Percentiles rank a stretch among this genome's conserved stretches.
phyloP scores from a whole-genome alignment of 139 green algal species.

The Chlamydomonas sphaeroides region DNA sequence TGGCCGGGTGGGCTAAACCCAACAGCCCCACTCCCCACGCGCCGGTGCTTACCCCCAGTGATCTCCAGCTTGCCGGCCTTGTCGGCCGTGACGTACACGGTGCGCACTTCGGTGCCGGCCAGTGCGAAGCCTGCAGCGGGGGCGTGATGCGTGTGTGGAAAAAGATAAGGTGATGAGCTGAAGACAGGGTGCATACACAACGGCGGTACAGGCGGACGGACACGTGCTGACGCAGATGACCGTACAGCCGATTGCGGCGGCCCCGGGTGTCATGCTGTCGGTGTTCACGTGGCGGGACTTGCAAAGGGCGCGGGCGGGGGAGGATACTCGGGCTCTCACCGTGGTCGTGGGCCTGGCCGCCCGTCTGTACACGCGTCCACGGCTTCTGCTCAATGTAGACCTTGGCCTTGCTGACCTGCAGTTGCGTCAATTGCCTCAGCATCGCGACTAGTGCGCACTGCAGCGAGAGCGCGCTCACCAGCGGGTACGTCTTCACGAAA shows the following conservation, averaged over 20 bases:
- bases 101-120: conserved; percentile 71
- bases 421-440: not conserved
- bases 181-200: no score
- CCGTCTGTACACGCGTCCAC: conserved; percentile 76
- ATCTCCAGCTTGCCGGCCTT: conserved; percentile 68
- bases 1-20: no score
- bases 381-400: conserved; percentile 87
- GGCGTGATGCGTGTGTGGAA: no score
- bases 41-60: conserved; percentile 60
- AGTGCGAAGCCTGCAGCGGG: conserved; percentile 71
- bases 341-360: conserved; percentile 80
- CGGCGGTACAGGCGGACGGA: not conserved
- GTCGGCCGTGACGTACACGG: conserved; percentile 67
- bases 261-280: no score
- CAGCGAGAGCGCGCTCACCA: conserved; percentile 32
- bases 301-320: no score
- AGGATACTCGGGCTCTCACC: no score
- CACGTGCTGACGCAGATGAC: no score
- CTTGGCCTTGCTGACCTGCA: conserved; percentile 85
- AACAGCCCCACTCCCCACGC: no score
- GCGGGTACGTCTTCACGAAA: conserved; percentile 87
- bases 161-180: no score
- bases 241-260: no score
- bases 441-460: no score
- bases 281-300: no score